These are phyloP conservation scores for Apiotrichum veenhuisii DNA, from an alignment of 1,284 basidiomycete genomes.

Conservation along the genomic window DNA sequence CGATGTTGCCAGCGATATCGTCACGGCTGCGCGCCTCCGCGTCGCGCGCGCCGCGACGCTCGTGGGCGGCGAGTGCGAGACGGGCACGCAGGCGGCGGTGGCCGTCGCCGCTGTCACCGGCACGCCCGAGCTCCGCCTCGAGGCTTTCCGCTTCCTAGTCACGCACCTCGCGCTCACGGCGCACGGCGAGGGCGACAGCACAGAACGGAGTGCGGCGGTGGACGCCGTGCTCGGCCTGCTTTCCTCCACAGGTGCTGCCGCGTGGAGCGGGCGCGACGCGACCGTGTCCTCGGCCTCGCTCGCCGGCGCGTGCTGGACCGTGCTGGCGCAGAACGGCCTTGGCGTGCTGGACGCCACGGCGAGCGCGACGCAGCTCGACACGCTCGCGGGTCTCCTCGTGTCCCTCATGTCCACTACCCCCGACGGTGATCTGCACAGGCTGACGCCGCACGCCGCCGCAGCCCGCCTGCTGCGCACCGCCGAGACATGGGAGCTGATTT, in stretches of 20 bases:
- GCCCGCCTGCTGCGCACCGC: conserved; percentile 10
- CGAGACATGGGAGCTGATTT: conserved; percentile 18
- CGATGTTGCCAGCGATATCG: conserved; percentile 4
- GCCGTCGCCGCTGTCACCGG: not conserved
- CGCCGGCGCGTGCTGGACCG: conserved; percentile 23
- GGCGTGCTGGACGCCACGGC: conserved; percentile 17
- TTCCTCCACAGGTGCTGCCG: not conserved
- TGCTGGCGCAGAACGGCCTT: conserved; percentile 23
- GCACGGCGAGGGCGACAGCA: not conserved
- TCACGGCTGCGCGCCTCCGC: conserved; percentile 12
- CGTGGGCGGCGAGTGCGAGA: conserved; percentile 3
- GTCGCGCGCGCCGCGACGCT: conserved; percentile 12
- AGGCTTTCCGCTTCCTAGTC: conserved; percentile 15
- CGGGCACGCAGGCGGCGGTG: not conserved
- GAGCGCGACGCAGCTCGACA: conserved; percentile 12
- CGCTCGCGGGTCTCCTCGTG: conserved; percentile 5
- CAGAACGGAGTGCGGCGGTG: not conserved
- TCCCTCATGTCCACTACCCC: not conserved
- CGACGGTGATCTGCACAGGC: not conserved
- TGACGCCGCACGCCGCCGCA: conserved; percentile 1
- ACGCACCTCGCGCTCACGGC: conserved; percentile 12
- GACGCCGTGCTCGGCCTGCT: conserved; percentile 14
- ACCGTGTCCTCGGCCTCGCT: conserved; percentile 9
- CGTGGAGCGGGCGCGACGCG: conserved; percentile 16
- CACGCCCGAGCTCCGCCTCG: conserved; percentile 12